Percentiles rank a stretch among this genome's conserved stretches.
Evolutionary conservation across 2,329 filamentous ascomycete species (phyloP).

Genomic region (Fusarium protoensiforme): DNA sequence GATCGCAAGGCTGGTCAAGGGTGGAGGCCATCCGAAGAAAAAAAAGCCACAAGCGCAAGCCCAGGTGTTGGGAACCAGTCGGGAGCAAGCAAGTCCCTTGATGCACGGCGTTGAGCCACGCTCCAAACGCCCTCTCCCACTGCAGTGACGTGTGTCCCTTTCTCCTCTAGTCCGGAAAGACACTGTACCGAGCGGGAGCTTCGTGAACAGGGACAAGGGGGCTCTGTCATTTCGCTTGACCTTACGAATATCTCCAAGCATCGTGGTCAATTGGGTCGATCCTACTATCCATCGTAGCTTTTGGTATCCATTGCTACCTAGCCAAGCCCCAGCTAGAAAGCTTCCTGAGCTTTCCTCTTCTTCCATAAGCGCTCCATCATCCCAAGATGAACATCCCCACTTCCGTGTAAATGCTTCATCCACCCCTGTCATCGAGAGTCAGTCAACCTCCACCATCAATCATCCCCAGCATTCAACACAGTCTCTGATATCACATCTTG

Average conservation of each 20-base stretch:
- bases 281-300: neutral
- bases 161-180: conserved; percentile 23
- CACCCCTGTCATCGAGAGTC: neutral
- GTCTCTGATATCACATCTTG: neutral
- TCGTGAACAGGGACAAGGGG: neutral
- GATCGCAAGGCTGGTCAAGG: neutral
- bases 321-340: neutral
- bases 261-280: neutral
- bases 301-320: neutral
- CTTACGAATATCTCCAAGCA: neutral
- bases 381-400: conserved; percentile 3
- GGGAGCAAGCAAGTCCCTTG: conserved; percentile 13
- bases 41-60: conserved; percentile 34
- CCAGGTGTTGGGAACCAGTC: conserved; percentile 40
- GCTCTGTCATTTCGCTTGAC: neutral
- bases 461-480: conserved; percentile 6
- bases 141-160: conserved; percentile 20
- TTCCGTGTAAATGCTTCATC: neutral
- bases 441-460: neutral
- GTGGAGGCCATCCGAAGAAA: neutral
- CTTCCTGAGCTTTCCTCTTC: neutral
- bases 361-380: conserved; percentile 1
- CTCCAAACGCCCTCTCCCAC: conserved; percentile 13
- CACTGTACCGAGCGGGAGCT: conserved; percentile 26
- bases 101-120: conserved; percentile 26